These are phyloP conservation scores for Fusarium annulatum DNA, from an alignment of 2,329 filamentous ascomycete genomes.

Conservation along the genomic window DNA sequence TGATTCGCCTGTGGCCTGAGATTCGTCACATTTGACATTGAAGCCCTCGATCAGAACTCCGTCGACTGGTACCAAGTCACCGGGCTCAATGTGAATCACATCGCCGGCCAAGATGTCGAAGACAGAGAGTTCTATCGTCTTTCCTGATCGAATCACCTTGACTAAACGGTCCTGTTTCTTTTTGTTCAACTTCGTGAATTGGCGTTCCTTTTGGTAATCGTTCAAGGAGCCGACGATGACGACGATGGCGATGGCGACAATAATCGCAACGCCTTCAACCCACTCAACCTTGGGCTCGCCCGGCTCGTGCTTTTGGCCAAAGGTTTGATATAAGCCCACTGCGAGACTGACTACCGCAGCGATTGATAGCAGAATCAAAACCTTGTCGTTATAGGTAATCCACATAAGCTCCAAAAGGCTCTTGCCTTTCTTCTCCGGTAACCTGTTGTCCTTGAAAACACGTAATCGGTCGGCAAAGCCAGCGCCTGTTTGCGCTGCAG, in stretches of 20 bases:
- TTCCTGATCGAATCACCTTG: constrained; percentile 78
- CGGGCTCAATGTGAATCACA: constrained; percentile 77
- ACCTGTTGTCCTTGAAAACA: constrained; percentile 76
- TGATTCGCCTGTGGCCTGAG: constrained; percentile 82
- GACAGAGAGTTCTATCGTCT: constrained; percentile 75
- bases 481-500: constrained; percentile 14
- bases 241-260: constrained; percentile 82
- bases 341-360: constrained; percentile 79
- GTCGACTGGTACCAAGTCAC: constrained; percentile 79
- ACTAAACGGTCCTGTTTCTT: constrained; percentile 82
- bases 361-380: constrained; percentile 76
- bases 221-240: constrained; percentile 81
- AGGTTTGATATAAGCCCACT: constrained; percentile 80
- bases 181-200: constrained; percentile 81
- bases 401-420: constrained; percentile 78
- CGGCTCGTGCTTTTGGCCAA: constrained; percentile 65
- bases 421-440: constrained; percentile 81
- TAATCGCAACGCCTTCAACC: constrained; percentile 85
- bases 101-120: constrained; percentile 77
- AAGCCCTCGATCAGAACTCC: constrained; percentile 79
- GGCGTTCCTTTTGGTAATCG: constrained; percentile 83
- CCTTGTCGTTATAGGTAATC: constrained; percentile 88
- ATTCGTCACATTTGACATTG: constrained; percentile 81
- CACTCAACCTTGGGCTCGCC: constrained; percentile 73
- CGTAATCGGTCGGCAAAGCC: constrained; percentile 73